These are phyloP conservation scores for Colletotrichum noveboracense DNA, from an alignment of 2,329 filamentous ascomycete genomes.

Conservation along the genomic window DNA sequence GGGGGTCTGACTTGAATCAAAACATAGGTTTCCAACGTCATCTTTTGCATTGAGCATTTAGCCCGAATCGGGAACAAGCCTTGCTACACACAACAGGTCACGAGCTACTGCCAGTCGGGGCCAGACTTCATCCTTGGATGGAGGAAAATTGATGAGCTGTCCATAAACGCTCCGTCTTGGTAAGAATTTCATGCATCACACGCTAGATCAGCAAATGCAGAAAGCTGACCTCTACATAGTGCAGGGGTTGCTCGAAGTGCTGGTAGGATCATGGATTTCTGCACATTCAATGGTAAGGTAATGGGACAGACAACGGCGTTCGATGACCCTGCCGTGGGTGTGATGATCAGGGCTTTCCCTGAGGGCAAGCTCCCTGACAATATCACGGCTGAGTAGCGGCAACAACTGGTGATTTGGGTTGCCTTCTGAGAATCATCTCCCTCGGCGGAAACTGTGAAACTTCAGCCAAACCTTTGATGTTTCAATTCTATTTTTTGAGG, in stretches of 20 bases:
- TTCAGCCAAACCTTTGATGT: not conserved
- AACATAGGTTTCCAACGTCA: not conserved
- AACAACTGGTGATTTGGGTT: not conserved
- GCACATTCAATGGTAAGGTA: not conserved
- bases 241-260: not conserved
- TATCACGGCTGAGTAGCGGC: not conserved
- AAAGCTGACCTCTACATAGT: not conserved
- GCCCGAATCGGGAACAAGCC: not conserved
- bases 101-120: not conserved
- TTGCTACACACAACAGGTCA: not conserved
- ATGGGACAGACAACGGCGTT: not conserved
- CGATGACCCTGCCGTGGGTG: not conserved
- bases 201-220: not conserved
- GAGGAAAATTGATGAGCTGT: not conserved
- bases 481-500: not conserved
- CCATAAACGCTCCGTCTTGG: not conserved
- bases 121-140: not conserved
- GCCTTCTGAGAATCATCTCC: not conserved
- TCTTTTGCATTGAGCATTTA: not conserved
- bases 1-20: not conserved
- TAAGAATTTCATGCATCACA: not conserved
- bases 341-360: conserved; percentile 4
- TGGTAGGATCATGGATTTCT: not conserved
- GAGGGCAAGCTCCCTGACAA: not conserved
- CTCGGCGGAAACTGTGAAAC: not conserved